Evolutionary conservation across 2,329 filamentous ascomycete species (phyloP), one percentile per base, ranked within the genome.

Genomic region (Aureobasidium pullulans): DNA sequence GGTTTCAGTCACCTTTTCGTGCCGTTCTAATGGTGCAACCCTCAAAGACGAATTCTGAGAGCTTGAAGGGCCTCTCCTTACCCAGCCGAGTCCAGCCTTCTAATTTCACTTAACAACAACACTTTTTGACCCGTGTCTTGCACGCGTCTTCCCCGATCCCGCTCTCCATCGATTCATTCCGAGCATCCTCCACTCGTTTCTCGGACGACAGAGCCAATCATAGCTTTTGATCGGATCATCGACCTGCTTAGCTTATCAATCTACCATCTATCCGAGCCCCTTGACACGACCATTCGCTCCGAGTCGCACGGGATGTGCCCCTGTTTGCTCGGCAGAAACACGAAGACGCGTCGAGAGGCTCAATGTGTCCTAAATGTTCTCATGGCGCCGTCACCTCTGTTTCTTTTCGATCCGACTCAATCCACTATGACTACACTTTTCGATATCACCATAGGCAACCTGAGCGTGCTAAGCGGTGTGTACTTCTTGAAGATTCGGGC

Each of bases 181-280:
- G 31, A 43, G n/a, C 34, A 15, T 53, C 13, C 39, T 16, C 6
- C 13, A 34, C 8, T 42, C 57, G 46, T 52, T 52, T 34, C 36
- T 50, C 57, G 46, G 37, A 15, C 57, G 13, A 52, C 37, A 29
- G n/a, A 37, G 19, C 57, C 47, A 59, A 59, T 59, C 34, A 59
- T 37, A 42, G 32, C 36, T 29, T 42, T 29, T 47, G 15, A 42
- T 43, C 46, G 46, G 39, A 50, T 49, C 46, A 39, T 36, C 23
- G 11, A 49, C n/a, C n/a, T n/a, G n/a, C 16, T 19, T 8, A 16
- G 34, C 46, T 49, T 52, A 59, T 50, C 46, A 59, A 59, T 59
- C 57, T 48, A 46, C 36, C 43, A 59, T 59, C 44, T 59, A 57
- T 19, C 54, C 54, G 54, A 57, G 23, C 31, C 19, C 9, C 5